Percentiles rank a stretch among this genome's conserved stretches.
phyloP scores from a whole-genome alignment of 768 basidiomycete genomes.

The Pleurotus citrinopileatus region DNA sequence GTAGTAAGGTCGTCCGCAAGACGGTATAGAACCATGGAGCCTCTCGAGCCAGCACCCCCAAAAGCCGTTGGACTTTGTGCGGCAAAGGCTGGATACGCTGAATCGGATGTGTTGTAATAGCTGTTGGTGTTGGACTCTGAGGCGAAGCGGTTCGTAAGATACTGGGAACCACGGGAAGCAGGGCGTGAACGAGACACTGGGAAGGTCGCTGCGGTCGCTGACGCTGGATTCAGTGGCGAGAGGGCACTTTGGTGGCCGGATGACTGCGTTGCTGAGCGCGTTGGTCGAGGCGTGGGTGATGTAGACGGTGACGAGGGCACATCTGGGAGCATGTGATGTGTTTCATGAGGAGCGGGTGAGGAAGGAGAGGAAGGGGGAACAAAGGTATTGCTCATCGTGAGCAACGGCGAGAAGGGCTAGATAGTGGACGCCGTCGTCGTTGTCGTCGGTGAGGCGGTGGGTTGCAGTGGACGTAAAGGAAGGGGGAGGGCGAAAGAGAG shows the following conservation, averaged over 20 bases:
- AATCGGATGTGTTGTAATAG: conserved; percentile 4
- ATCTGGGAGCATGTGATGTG: conserved; percentile 17
- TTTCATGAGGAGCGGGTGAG: conserved; percentile 12
- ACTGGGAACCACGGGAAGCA: conserved; percentile 35
- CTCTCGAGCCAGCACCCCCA: conserved; percentile 27
- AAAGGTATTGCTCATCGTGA: conserved; percentile 4
- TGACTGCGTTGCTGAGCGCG: conserved; percentile 19
- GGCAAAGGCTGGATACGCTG: not conserved
- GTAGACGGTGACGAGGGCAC: conserved; percentile 25
- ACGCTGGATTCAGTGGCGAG: conserved; percentile 51
- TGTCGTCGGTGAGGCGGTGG: conserved; percentile 6
- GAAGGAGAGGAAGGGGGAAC: conserved; percentile 13
- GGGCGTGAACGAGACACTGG: conserved; percentile 32
- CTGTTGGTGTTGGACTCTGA: conserved; percentile 24
- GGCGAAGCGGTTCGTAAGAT: conserved; percentile 37
- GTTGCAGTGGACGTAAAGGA: too few relatives aligned
- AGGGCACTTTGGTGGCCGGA: conserved; percentile 38
- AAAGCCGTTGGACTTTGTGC: not conserved
- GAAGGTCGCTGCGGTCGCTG: conserved; percentile 14
- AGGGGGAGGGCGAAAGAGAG: too few relatives aligned
- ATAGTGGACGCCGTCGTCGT: conserved; percentile 1
- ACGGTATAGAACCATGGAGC: conserved; percentile 69
- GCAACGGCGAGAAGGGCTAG: conserved; percentile 1
- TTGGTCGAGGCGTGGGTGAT: conserved; percentile 14
- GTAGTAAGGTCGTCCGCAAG: conserved; percentile 38